Base-by-base conservation (phyloP, 495 filamentous ascomycete species). In the Hyaloscypha hepaticicola region DNA sequence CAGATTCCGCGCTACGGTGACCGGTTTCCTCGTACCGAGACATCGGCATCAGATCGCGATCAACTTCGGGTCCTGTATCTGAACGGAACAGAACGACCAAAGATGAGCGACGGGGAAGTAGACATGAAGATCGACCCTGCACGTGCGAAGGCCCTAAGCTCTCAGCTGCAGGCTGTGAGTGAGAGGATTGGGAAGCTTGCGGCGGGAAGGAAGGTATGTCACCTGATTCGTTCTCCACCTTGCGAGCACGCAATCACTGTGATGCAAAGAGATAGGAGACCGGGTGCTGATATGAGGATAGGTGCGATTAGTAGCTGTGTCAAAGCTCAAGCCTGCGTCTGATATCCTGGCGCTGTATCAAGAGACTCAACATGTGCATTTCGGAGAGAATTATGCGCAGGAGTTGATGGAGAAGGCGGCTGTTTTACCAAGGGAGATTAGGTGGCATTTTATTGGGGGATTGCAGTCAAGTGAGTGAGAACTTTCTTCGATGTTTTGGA, bases 341-440 rank as follows among this genome's bases (percentile, higher is more conserved):
- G 96, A 98, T 77, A 87, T 97, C 71, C 81, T 96, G 49, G 87
- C 91, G 56, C 82, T 99, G 2, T 88, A 96, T 78, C 78, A 85
- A 63, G 73, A 61, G 29, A 74, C 79, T 22, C 66, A 74, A 0
- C 93, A 96, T 49, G 69, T 80, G 57, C 92, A 98, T 77, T 97
- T 97, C 75, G 95, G 95, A 66, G 95, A 99, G 77, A 99, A 99
- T 79, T 99, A 99, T 80, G 82, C 90, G 16, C 93, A 97, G 77
- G 95, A 99, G 73, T 87, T 99, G 49, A 78, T 84, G 56, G 86
- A 94, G 74, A 99, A 99, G 77, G 89, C 93, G 12, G 79, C 83
- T 11, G 70, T 92, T 22, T 84, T 98, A 5, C 95, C 95, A 0
- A 70, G 73, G n/a, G 82, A 78, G 22, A 90, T 99, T 61, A 81